Evolutionary conservation across 2,329 filamentous ascomycete genomes (phyloP), one percentile per base, ranked within the genome.

Genomic region (Coniochaeta ligniaria): DNA sequence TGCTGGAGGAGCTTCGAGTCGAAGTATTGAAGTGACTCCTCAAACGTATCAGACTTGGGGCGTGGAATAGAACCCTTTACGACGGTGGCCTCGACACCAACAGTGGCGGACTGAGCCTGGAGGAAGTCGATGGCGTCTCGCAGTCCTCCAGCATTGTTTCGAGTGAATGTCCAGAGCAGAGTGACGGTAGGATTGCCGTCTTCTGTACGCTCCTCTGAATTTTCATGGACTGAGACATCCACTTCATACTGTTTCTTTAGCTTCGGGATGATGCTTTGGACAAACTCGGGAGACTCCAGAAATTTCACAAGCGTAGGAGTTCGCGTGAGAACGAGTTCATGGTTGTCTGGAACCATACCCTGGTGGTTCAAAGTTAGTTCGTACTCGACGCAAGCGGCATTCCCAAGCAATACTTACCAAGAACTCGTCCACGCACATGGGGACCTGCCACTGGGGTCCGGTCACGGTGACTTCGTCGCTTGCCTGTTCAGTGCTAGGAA

Each of bases 31-130:
- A 98, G 82, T 8, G 94, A 96, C 68, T 99, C 94, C 73, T 99
- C 95, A 66, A 99, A 99, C 0, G 95, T 97, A 74, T 99, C 95
- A 1, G 95, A 98, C 78, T 98, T 97, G 64, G 95, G 95, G n/a
- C 95, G 90, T 22, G 94, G 92, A 65, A 98, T 95, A n/a, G 92
- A 88, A 59, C 95, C 95, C 74, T 96, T 96, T 69, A 98, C 87
- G 47, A 92, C 88, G 61, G 84, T 90, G 11, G 88, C 84, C 68
- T 98, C 92, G n/a, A 97, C 85, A n/a, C 91, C 90, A 55, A 92
- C 89, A 52, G 91, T 89, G 31, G 96, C 90, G 63, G 98, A 85
- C 63, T 92, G 87, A 50, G 91, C 87, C 67, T 95, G 89, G 66
- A 99, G 80, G 72, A 96, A 96, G 68, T 99, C 95, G 68, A 98